Percentiles rank a stretch among this genome's conserved stretches.
Evolutionary conservation across 2,329 filamentous ascomycete genomes (phyloP).

Genomic region (Coniochaeta sp.): DNA sequence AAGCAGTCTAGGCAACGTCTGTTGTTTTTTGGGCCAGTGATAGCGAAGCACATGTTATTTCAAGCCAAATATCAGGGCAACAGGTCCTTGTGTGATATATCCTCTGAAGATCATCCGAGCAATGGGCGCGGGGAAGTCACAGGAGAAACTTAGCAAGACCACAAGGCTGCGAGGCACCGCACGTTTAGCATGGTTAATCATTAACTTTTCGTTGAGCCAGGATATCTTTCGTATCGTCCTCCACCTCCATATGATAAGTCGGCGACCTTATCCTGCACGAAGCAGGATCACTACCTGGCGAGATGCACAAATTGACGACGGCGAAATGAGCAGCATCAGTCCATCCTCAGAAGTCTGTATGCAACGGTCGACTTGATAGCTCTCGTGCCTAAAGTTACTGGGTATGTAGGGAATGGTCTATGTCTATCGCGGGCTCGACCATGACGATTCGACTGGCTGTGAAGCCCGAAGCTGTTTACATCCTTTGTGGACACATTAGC

Average conservation of each 20-base stretch:
- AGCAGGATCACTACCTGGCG: too few relatives aligned
- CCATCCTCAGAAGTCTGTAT: background rate
- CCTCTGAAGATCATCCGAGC: background rate
- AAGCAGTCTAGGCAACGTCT: background rate
- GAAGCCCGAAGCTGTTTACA: background rate
- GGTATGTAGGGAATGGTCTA: too few relatives aligned
- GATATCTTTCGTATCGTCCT: background rate
- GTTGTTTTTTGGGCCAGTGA: background rate
- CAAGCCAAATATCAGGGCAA: background rate
- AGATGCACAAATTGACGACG: background rate
- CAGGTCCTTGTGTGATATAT: background rate
- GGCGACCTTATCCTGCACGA: background rate
- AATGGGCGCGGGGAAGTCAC: background rate
- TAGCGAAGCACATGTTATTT: background rate
- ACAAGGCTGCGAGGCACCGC: background rate
- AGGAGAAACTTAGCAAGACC: background rate
- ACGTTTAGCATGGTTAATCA: background rate
- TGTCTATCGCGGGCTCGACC: too few relatives aligned
- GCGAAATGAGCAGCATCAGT: background rate
- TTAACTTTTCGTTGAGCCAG: background rate
- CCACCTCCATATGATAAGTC: background rate
- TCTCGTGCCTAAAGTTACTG: too few relatives aligned
- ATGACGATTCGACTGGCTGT: background rate
- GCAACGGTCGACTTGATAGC: background rate
- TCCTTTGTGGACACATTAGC: background rate